phyloP scores from a whole-genome alignment of 1,284 basidiomycete species.

The Puccinia triticina region DNA sequence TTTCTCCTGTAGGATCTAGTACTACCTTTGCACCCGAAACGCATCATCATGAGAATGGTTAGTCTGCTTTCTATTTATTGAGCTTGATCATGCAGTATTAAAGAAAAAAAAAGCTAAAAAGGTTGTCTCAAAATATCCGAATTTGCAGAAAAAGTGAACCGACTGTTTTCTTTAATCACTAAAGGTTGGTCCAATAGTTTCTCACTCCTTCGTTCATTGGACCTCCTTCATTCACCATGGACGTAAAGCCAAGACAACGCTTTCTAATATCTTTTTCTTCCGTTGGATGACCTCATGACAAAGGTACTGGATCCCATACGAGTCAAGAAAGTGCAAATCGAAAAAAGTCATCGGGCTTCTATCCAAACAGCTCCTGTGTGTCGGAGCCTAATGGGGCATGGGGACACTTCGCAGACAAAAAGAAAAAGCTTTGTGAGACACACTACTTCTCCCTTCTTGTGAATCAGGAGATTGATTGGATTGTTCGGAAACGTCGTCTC shows the following conservation, averaged over 20 bases:
- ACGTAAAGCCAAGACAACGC: background rate
- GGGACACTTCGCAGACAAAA: constrained; percentile 14
- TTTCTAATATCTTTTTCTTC: background rate
- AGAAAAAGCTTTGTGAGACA: constrained; percentile 19
- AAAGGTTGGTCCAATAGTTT: background rate
- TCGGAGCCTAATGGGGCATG: constrained; percentile 13
- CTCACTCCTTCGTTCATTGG: background rate
- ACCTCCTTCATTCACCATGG: background rate
- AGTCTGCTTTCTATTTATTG: background rate
- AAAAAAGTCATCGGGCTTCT: constrained; percentile 17
- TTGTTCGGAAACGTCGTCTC: too few species aligned
- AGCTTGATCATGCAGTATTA: background rate
- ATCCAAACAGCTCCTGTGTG: background rate
- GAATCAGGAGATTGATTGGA: background rate
- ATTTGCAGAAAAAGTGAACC: background rate
- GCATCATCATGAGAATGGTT: constrained; percentile 31
- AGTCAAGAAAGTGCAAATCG: constrained; percentile 5
- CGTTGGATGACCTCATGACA: background rate
- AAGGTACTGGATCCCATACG: constrained; percentile 7
- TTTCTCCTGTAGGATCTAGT: constrained; percentile 18
- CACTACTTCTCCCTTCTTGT: background rate
- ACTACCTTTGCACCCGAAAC: constrained; percentile 21
- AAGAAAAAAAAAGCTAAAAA: background rate
- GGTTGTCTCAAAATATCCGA: background rate
- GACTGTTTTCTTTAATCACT: constrained; percentile 16